Conservation (phyloP, 2,329 filamentous ascomycete genomes). For the Neonectria sp. region DNA sequence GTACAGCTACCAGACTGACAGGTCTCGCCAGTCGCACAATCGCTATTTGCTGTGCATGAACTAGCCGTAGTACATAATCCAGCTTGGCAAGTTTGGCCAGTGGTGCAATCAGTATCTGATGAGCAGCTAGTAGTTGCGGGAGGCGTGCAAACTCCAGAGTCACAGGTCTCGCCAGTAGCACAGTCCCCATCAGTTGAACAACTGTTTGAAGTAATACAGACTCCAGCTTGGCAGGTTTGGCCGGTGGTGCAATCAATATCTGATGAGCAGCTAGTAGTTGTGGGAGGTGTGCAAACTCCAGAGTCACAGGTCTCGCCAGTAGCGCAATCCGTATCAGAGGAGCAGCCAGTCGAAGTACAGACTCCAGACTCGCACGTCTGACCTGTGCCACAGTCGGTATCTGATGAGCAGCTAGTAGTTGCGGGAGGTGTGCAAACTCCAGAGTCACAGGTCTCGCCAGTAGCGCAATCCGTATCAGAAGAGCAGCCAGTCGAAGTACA, state of each 20-base stretch:
- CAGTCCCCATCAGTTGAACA: not conserved
- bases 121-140: not conserved
- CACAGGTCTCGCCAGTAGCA: not conserved
- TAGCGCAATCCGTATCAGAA: not conserved
- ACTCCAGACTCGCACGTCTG: not conserved
- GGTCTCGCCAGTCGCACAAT: not conserved
- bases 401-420: not conserved
- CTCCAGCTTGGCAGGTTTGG: not conserved
- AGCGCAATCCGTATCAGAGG: not conserved
- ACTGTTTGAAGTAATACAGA: not conserved
- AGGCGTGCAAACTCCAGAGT: not conserved
- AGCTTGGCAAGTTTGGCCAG: not conserved
- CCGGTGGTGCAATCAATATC: not conserved
- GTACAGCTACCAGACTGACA: not conserved
- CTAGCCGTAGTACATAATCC: not conserved
- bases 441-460: constrained; percentile 2
- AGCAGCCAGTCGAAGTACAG: not conserved
- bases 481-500: constrained; percentile 1
- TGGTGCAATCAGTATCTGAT: not conserved
- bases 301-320: constrained; percentile 6
- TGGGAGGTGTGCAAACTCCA: not conserved
- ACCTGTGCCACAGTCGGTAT: not conserved
- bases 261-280: not conserved
- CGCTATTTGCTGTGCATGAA: not conserved
- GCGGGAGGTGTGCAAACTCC: not conserved